Evolutionary conservation across 2,329 filamentous ascomycete genomes (phyloP), one percentile per base, ranked within the genome.

Genomic region (Ceratocystis cubensis): DNA sequence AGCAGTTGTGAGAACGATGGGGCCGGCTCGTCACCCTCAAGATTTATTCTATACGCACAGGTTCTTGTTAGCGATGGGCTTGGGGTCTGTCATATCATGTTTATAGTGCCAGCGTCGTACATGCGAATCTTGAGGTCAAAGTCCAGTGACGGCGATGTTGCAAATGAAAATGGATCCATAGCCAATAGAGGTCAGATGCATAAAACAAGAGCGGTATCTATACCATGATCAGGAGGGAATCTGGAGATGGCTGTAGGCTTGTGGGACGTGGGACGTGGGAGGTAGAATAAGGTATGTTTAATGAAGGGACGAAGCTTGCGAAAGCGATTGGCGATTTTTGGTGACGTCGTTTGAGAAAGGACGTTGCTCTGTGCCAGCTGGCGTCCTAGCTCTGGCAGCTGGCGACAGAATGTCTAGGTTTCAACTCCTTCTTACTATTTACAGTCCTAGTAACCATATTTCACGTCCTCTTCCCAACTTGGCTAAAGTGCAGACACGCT

Each of bases 121-220:
- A 88, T 85, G 75, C 84, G 83, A 72, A 88, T 79, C 76, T 80
- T 84, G 71, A 88, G 80, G 22, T 88, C 85, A 70, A 92, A 84
- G 71, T 91, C 82, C 71, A 97, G 81, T 75, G 89, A 86, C 70
- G 91, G 88, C 68, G 94, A 96, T 73, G 87, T 90, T 71, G 91
- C 92, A 79, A 97, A 97, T 37, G 92, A 96, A 77, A 96, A 96
- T 64, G 92, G 88, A 77, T 99, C 94, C 91, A 96, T 96, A 48
- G 63, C 62, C 37, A 41, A 41, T 20, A 20, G 44, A 45, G n/a
- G 17, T 2, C 41, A 8, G n/a, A 48, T 59, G 20, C 15, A 17
- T 59, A 57, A 17, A 44, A 37, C 28, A n/a, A 7, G 15, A 1
- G 7, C 46, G 50, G n/a, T n/a, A 10, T 20, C 61, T 63, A 63